Base-by-base conservation (phyloP, 2,329 filamentous ascomycete species). In the Chaetomium globosum region DNA sequence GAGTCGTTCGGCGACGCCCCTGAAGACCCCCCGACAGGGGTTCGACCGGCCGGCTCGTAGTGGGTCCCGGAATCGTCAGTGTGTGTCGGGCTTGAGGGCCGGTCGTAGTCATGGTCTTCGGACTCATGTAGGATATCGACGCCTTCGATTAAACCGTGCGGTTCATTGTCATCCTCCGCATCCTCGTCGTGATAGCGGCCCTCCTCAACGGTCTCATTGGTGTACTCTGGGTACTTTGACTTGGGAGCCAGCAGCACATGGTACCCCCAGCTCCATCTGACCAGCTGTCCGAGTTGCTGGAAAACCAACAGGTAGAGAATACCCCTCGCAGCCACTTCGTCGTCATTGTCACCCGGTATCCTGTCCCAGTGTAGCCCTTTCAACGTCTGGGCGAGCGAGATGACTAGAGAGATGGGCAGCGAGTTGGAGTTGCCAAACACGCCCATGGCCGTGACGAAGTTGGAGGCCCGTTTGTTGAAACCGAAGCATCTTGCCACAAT, bases 181-280 rank as follows among this genome's bases (percentile, higher is more conserved):
- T 80, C 76, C 23, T 65, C 30, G 23, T 83, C 77, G 57, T 85
- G 80, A 73, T 87, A 88, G 66, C 86, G 81, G 19, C 89, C 85
- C 78, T 85, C 83, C 71, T 87, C 85, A 21, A 79, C 74, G 16
- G 80, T 76, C 65, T 85, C 79, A 39, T 82, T 73, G 58, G 85
- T 82, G 65, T 90, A 88, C 61, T 90, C 87, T 13, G 84, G 81
- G 73, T 91, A 92, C 68, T 85, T 85, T 57, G 89, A 87, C 70
- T 92, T 90, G 21, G 94, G 92, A 21, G 93, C 93, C n/a, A 99
- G 82, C 21, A 99, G 82, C 46, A 98, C 89, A 73, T 97, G 93
- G 77, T 97, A 98, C 12, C 95, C 95, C 95, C 95, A 99, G 68
- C 92, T 97, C 95, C 95, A 99, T 65, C 95, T 87, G 23, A 99